Percentiles rank a stretch among this genome's conserved stretches.
Evolutionary conservation across 371 early-diverging fungal genomes (phyloP).

Genomic region (Haplosporangium sp.): DNA sequence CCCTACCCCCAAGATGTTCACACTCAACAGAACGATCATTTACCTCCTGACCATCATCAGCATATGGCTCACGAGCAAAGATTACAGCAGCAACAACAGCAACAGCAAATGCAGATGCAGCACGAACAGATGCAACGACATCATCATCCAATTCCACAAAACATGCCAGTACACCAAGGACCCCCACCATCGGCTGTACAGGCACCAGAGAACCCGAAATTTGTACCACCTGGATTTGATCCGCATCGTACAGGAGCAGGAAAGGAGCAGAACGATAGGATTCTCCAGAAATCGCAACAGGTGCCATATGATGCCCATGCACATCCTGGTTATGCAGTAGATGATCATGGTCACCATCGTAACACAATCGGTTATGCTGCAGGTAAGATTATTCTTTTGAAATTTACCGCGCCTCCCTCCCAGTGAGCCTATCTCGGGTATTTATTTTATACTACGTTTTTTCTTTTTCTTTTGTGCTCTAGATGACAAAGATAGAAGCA

Average conservation of each 20-base stretch:
- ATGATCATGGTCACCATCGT: conserved; percentile 5
- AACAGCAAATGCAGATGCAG: not conserved
- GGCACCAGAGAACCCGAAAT: not conserved
- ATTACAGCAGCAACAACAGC: not conserved
- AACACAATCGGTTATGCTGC: not conserved
- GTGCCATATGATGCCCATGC: not conserved
- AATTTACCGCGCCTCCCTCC: not conserved
- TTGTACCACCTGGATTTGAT: conserved; percentile 1
- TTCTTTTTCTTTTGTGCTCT: not conserved
- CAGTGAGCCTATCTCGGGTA: not conserved
- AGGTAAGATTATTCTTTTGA: not conserved
- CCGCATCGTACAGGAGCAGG: conserved; percentile 6
- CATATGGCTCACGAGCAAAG: not conserved
- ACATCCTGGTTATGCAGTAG: conserved; percentile 5
- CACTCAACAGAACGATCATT: conserved; percentile 4
- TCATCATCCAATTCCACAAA: not conserved
- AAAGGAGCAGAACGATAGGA: conserved; percentile 6
- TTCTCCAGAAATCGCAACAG: conserved; percentile 2
- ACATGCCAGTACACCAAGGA: not conserved
- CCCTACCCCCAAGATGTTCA: not conserved
- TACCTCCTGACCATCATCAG: conserved; percentile 4
- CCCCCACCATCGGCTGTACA: not conserved
- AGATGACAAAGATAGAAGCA: conserved; percentile 6
- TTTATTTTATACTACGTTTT: not conserved
- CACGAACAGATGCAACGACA: conserved; percentile 12